These are phyloP conservation scores for Ogataea nakhonphanomensis DNA, from an alignment of 805 yeast species.

Conservation along the genomic window DNA sequence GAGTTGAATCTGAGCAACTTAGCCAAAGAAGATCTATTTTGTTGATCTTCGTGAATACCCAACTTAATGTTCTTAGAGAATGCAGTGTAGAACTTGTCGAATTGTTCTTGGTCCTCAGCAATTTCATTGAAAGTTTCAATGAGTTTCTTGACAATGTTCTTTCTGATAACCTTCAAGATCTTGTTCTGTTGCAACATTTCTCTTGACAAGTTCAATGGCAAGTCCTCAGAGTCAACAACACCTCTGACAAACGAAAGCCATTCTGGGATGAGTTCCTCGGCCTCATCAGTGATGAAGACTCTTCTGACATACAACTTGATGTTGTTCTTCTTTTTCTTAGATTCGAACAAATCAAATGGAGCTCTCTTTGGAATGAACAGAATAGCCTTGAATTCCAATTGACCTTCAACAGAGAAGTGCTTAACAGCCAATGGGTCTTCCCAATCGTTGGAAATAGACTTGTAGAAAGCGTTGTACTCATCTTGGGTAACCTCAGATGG, in stretches of 20 bases:
- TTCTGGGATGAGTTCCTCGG: conserved; percentile 98
- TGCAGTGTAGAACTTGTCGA: conserved; percentile 96
- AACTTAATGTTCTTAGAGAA: conserved; percentile 97
- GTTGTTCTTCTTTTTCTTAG: conserved; percentile 98
- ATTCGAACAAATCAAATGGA: conserved; percentile 96
- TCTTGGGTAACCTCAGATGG: conserved; percentile 97
- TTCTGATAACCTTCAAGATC: conserved; percentile 98
- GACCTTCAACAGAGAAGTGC: conserved; percentile 99
- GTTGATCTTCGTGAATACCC: conserved; percentile 98
- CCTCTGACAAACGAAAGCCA: conserved; percentile 98
- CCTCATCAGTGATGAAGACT: conserved; percentile 99
- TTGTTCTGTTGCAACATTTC: conserved; percentile 99
- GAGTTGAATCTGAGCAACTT: conserved; percentile 96
- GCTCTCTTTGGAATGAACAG: conserved; percentile 98
- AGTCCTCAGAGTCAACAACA: conserved; percentile 99
- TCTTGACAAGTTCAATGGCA: conserved; percentile 99
- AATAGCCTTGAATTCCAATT: conserved; percentile 97
- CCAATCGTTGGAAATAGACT: conserved; percentile 99
- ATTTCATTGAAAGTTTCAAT: conserved; percentile 99
- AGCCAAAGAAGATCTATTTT: conserved; percentile 94
- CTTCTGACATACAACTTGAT: conserved; percentile 98
- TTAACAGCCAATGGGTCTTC: conserved; percentile 99
- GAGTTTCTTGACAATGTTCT: conserved; percentile 97
- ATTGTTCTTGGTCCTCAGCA: conserved; percentile 98
- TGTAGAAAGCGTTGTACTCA: conserved; percentile 98